Evolutionary conservation across 495 filamentous ascomycete species (phyloP), one percentile per base, ranked within the genome.

Genomic region (Penicillium desertorum): DNA sequence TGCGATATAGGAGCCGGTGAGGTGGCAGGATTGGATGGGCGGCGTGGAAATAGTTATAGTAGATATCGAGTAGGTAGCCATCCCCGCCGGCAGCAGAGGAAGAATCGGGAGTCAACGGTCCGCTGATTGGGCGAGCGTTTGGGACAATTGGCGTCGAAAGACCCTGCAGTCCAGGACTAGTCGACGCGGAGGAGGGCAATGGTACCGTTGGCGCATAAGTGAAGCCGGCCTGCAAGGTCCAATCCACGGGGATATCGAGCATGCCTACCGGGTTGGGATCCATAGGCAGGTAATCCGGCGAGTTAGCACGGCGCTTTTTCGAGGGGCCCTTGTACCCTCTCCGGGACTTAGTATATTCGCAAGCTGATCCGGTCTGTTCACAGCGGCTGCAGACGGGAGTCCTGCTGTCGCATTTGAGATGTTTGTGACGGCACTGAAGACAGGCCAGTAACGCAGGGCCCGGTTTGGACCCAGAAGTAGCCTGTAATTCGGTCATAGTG

Each of bases 401-500:
- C 22, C 62, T 61, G 5, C 75, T 74, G 64, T 79, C 76, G 45
- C 76, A 79, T 62, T 78, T 79, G 54, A 87, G 82, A 61, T 87
- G 85, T 57, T 84, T 80, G 56, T 79, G 74, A 47, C 85, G 83
- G 61, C 84, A 85, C 39, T 70, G 68, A 30, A 85, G 73, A 65
- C 82, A 85, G 29, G 82, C 81, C 54, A 85, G 62, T 12, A 78
- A 71, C 34, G 75, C 78, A 4, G 75, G 76, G 22, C 72, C 68
- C 6, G 67, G 54, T 57, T 62, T 64, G 23, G 62, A 61, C 36
- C 53, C 57, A 19, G 68, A 50, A 51, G 34, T 56, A 23, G 52
- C 51, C 46, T 60, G 59, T 36, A 62, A 54, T 30, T 71, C 66
- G 20, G 51, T 61, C 68, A 69, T 74, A 37, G 34, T 45, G 57